Percentiles rank a stretch among this genome's conserved stretches.
phyloP scores from a whole-genome alignment of 129 eudicot species.

The Scalesia atractyloides region DNA sequence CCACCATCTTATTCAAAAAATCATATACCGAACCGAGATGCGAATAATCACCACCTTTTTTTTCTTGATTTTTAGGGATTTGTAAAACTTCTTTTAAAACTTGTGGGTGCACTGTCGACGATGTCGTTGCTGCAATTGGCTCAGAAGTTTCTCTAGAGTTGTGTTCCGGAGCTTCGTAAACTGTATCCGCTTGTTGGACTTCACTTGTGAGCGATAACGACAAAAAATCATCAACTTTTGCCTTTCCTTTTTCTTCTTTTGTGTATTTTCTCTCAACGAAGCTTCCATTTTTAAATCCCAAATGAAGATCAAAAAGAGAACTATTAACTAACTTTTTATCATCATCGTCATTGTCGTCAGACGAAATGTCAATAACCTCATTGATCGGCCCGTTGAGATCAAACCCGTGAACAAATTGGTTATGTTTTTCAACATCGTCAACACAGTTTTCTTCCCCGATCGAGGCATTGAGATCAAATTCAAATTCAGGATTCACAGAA shows the following conservation, averaged over 20 bases:
- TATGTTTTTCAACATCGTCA: not conserved
- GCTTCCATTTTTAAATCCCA: not conserved
- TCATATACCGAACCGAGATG: not conserved
- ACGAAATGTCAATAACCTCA: slow-evolving; percentile 1
- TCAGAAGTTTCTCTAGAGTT: not conserved
- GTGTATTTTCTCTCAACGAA: not conserved
- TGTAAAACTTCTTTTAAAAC: not conserved
- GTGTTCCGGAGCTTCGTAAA: not conserved
- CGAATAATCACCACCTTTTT: slow-evolving; percentile 9
- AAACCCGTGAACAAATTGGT: not conserved
- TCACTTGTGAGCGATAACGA: not conserved
- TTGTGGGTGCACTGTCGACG: not conserved
- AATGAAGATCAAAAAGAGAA: not conserved
- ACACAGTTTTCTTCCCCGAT: not conserved
- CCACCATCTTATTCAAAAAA: not conserved
- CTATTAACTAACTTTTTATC: not conserved
- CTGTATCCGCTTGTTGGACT: not conserved
- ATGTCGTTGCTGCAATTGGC: not conserved
- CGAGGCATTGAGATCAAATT: not conserved
- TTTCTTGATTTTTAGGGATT: not conserved
- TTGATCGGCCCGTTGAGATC: not conserved
- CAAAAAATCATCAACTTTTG: slow-evolving; percentile 3
- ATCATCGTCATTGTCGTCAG: not conserved
- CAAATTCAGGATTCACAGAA: not conserved
- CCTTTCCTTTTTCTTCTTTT: slow-evolving; percentile 7